These are phyloP conservation scores for Fagopyrum tataricum DNA, from an alignment of 148 eudicot genomes.

Conservation along the genomic window DNA sequence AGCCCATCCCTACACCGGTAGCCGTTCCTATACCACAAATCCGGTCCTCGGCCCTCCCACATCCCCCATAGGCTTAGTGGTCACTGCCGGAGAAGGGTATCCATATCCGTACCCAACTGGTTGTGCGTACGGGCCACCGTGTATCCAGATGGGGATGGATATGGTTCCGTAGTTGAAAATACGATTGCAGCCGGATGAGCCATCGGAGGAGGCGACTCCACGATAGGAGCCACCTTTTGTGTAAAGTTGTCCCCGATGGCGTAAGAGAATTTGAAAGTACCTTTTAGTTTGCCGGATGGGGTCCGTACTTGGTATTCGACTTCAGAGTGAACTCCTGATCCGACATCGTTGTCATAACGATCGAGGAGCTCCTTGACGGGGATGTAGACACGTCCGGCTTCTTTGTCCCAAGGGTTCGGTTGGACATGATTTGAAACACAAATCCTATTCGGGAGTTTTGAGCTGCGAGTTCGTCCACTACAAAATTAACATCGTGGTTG, in stretches of 20 bases:
- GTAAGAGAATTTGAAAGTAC: slow-evolving; percentile 37
- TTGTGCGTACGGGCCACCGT: no score
- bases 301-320: slow-evolving; percentile 35
- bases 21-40: no score
- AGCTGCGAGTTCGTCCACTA: slow-evolving; percentile 39
- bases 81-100: no score
- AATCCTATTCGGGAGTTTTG: slow-evolving; percentile 29
- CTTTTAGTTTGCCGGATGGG: slow-evolving; percentile 32
- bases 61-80: slow-evolving; percentile 6
- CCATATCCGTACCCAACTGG: no score
- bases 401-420: slow-evolving; percentile 46
- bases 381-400: slow-evolving; percentile 53
- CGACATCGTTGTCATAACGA: neutral
- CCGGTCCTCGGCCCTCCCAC: no score
- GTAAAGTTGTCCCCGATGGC: slow-evolving; percentile 41
- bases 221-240: neutral
- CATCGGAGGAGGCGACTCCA: slow-evolving; percentile 18
- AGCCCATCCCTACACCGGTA: slow-evolving; percentile 20
- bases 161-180: no score
- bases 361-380: slow-evolving; percentile 41
- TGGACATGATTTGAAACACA: slow-evolving; percentile 38
- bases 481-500: slow-evolving; percentile 34
- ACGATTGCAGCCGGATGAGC: no score
- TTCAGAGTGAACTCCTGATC: neutral
- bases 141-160: no score